These are phyloP conservation scores for Didymosphaeria variabile DNA, from an alignment of 2,329 filamentous ascomycete genomes.

Conservation along the genomic window DNA sequence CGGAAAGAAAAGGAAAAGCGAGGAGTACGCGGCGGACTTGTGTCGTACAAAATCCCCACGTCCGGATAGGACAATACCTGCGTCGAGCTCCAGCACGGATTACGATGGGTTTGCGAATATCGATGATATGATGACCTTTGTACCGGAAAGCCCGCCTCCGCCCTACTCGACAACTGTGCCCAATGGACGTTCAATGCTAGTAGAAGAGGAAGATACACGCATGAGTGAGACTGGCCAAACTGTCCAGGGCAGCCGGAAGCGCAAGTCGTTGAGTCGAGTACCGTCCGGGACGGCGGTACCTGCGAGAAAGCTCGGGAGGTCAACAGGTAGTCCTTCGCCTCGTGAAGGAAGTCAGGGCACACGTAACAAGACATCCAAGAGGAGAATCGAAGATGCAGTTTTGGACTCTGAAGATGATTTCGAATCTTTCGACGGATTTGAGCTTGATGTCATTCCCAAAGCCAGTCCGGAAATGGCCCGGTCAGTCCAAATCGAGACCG, in stretches of 20 bases:
- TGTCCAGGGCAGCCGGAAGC: constrained; percentile 33
- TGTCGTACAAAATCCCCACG: constrained; percentile 28
- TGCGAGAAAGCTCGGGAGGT: constrained; percentile 41
- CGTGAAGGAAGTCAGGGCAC: constrained; percentile 10
- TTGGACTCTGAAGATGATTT: constrained; percentile 46
- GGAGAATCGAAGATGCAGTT: constrained; percentile 31
- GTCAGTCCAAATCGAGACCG: constrained; percentile 25
- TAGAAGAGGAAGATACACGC: constrained; percentile 18
- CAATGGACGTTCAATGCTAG: constrained; percentile 7
- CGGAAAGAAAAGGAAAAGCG: constrained; percentile 57
- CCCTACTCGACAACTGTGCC: constrained; percentile 58
- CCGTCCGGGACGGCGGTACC: constrained; percentile 37
- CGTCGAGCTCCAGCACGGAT: constrained; percentile 26
- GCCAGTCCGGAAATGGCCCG: constrained; percentile 17
- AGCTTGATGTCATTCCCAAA: constrained; percentile 26
- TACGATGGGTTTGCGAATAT: constrained; percentile 50
- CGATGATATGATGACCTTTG: constrained; percentile 42
- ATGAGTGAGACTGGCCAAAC: constrained; percentile 3
- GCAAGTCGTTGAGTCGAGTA: constrained; percentile 42
- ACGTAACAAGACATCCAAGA: constrained; percentile 14
- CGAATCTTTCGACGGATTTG: constrained; percentile 39
- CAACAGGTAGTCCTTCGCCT: constrained; percentile 33
- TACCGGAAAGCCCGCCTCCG: constrained; percentile 41
- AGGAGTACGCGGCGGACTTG: constrained; percentile 50
- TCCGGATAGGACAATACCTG: constrained; percentile 22